These are phyloP conservation scores for Cerioporus squamosus DNA, from an alignment of 1,284 basidiomycete genomes.

Conservation along the genomic window DNA sequence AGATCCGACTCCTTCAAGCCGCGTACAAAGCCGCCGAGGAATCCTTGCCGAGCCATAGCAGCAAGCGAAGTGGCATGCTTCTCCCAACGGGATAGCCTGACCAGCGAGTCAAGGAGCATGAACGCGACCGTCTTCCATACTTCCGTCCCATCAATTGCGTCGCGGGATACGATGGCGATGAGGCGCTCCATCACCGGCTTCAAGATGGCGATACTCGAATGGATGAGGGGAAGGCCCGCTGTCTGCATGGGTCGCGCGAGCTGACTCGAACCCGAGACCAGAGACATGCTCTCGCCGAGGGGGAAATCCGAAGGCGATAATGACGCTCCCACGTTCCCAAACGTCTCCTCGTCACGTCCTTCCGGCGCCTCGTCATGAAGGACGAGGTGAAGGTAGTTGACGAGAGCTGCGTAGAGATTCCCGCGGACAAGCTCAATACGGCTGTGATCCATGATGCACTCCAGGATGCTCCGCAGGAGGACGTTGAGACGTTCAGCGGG, in stretches of 20 bases:
- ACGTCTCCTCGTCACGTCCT: conserved; percentile 14
- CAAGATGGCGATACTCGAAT: conserved; percentile 64
- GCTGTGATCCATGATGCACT: conserved; percentile 78
- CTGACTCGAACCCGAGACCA: conserved; percentile 28
- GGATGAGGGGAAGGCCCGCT: conserved; percentile 53
- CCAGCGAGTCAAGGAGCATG: conserved; percentile 81
- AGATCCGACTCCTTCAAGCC: conserved; percentile 85
- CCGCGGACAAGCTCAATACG: conserved; percentile 92
- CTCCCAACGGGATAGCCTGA: conserved; percentile 68
- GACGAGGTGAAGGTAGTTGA: conserved; percentile 86
- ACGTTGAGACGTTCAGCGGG: conserved; percentile 82
- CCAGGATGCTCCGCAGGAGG: conserved; percentile 78
- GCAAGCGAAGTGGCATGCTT: conserved; percentile 62
- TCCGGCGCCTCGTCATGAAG: conserved; percentile 41
- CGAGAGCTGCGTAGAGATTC: conserved; percentile 91
- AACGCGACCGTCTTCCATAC: conserved; percentile 97
- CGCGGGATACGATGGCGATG: conserved; percentile 79
- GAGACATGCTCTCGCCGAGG: conserved; percentile 41
- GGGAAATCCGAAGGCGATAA: conserved; percentile 44
- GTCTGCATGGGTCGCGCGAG: conserved; percentile 24
- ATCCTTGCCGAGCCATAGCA: conserved; percentile 77
- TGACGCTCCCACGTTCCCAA: conserved; percentile 33
- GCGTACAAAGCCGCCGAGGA: conserved; percentile 82
- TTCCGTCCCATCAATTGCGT: conserved; percentile 93
- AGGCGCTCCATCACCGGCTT: conserved; percentile 76